Base-by-base conservation (phyloP, 352 stramenopile species). In the Phytophthora chlamydospora region DNA sequence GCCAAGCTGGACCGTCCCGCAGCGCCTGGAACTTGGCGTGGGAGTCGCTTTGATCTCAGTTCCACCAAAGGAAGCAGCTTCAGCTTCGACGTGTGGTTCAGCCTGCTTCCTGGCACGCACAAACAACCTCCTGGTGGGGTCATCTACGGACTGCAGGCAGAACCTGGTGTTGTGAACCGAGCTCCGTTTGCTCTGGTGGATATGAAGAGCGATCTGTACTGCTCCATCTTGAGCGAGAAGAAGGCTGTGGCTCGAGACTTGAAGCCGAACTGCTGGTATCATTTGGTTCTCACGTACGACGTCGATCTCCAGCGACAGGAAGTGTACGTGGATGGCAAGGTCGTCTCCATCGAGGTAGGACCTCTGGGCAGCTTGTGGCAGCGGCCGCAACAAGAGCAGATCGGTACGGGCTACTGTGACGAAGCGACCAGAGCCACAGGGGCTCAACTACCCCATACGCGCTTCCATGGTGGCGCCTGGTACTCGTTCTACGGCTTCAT, bases 311-410 rank as follows among this genome's bases (percentile, higher is more conserved):
- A 24, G 21, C 21, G 21, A 24, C 21, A 24, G 21, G 21, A 51
- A n/a, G 69, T 84, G 16, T 84, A 71, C 32, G 16, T 84, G 6
- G 52, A 81, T n/a, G 72, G 72, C 7, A 58, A 71, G 9, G 35
- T 73, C n/a, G 35, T 73, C 0, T 50, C 17, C 4, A 59, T 17
- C 6, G 45, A 67, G 13, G 33, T 43, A 1, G 72, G 69, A 1
- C 11, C 50, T 0, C 33, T 76, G 24, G 51, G 68, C 14, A 57
- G 38, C 6, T 53, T 67, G 42, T 80, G 71, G 71, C 19, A 35
- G 8, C 62, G 52, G 4, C 54, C 75, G 2, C 40, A 33, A 1
- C 39, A 75, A 32, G 60, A 59, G 27, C 75, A 84, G 19, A 55
- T 77, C 16, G 72, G 75, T 27, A 77, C 55, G 2, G 71, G 71